Conservation (phyloP, 164 flowering plant genomes). For the Magnolia changhungtana region DNA sequence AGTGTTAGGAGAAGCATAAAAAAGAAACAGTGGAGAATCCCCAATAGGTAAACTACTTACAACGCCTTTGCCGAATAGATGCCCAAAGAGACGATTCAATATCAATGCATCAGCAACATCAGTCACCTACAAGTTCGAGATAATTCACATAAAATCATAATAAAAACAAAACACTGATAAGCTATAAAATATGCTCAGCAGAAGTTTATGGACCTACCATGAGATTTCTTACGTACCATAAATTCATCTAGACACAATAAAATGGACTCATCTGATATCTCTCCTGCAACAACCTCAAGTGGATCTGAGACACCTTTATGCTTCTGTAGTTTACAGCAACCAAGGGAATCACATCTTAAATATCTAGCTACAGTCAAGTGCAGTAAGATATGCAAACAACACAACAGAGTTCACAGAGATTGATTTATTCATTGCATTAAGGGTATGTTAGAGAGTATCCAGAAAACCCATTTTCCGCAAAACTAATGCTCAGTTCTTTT, state of each 20-base stretch:
- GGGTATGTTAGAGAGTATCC: background rate
- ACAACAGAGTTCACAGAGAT: background rate
- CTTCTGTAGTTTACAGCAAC: slow-evolving; percentile 45
- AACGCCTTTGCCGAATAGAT: slow-evolving; percentile 73
- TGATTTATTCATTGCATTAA: too few relatives aligned
- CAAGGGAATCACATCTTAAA: background rate
- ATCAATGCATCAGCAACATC: slow-evolving; percentile 99
- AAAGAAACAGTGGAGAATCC: background rate
- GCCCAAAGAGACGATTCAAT: slow-evolving; percentile 81
- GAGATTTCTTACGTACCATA: slow-evolving; percentile 53
- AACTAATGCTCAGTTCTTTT: too few relatives aligned
- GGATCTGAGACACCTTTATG: slow-evolving; percentile 95
- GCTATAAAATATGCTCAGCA: slow-evolving; percentile 10
- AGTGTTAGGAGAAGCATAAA: background rate
- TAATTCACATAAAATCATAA: slow-evolving; percentile 7
- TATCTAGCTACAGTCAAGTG: background rate
- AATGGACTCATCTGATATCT: slow-evolving; percentile 86
- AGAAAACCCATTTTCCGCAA: background rate
- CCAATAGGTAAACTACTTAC: slow-evolving; percentile 43
- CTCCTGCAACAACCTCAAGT: slow-evolving; percentile 94
- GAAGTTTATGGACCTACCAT: slow-evolving; percentile 1
- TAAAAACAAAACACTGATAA: slow-evolving; percentile 1
- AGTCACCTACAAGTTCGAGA: slow-evolving; percentile 51
- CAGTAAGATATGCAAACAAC: background rate
- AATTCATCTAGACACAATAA: slow-evolving; percentile 95